Evolutionary conservation across 257 asterid species (phyloP).

Genomic region (Verbena officinalis): DNA sequence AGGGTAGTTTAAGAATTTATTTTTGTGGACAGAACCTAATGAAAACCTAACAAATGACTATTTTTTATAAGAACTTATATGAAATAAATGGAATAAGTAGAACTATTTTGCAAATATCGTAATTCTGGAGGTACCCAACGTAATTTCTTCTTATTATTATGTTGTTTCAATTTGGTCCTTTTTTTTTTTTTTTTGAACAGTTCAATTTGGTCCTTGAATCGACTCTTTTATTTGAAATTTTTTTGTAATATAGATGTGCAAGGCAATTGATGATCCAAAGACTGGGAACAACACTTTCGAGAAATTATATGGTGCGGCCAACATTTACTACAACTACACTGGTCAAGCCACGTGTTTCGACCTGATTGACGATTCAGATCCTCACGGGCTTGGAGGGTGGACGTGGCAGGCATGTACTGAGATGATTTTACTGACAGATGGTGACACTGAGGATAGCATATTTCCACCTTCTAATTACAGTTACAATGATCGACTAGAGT

Average conservation of each 20-base stretch:
- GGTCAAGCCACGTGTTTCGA: slow-evolving; percentile 68
- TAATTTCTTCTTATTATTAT: too few species aligned
- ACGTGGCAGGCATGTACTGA: slow-evolving; percentile 96
- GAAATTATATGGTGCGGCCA: slow-evolving; percentile 66
- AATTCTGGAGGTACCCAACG: too few species aligned
- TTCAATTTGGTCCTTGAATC: too few species aligned
- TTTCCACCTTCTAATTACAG: slow-evolving; percentile 58
- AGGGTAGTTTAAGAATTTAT: too few species aligned
- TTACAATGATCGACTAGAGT: slow-evolving; percentile 47
- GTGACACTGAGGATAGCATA: slow-evolving; percentile 58
- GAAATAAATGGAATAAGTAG: too few species aligned
- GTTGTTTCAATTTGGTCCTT: too few species aligned
- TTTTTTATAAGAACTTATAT: too few species aligned
- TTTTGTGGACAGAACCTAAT: too few species aligned
- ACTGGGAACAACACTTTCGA: slow-evolving; percentile 56
- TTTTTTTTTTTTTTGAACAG: too few species aligned
- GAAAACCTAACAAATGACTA: too few species aligned
- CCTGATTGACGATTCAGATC: slow-evolving; percentile 58
- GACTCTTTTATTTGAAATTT: background rate
- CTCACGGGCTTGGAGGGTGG: slow-evolving; percentile 84
- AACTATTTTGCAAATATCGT: too few species aligned
- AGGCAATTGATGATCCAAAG: slow-evolving; percentile 71
- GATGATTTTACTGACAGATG: slow-evolving; percentile 68
- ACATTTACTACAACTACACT: slow-evolving; percentile 65
- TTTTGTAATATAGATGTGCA: slow-evolving; percentile 66